Base-by-base conservation (phyloP, 1,284 basidiomycete genomes). In the Moniliella sp. region DNA sequence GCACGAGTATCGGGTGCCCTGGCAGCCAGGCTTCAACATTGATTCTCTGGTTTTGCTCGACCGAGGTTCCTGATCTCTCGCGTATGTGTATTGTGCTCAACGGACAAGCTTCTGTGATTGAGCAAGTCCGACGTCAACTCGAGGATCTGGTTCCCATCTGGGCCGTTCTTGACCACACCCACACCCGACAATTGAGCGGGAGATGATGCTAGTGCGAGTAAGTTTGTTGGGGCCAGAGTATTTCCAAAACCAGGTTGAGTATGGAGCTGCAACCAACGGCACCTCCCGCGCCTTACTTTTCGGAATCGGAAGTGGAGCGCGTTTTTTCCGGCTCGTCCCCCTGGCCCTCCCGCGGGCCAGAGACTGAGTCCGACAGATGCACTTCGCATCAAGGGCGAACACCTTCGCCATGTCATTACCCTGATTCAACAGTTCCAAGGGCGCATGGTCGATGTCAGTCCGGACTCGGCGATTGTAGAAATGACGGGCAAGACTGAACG, bases 21-120 rank as follows among this genome's bases (percentile, higher is more conserved):
- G 17, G 91, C 91, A 14, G 91, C 82, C 91, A 44, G 91, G 91
- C 1, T 93, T 97, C 69, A 99, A 99, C 69, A 93, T 65, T 62
- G 91, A 99, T 65, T 94, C 86, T 13, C 70, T 99, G 39, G 91
- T 99, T 99, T 14, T 99, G 91, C 65, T 74, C 81, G 37, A 99
- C 91, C 27, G 91, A 97, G 64, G 84, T 97, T 47, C 75, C 80
- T 36, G 91, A 99, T 65, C 69, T 97, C 27, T 84, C 79, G 66
- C 73, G 91, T 32, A 97, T 99, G 91, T 94, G 82, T 57, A 83
- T 99, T 61, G 83, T 93, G 43, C 70, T 99, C 30, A 76, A 75
- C 43, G 91, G 88, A 1, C 91, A 99, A 63, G 88, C 97, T 53
- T 83, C 81, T 39, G 86, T 97, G 27, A 78, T 99, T 33, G 91